A percentile compares a stretch with the other conserved stretches of the same genome.
Evolutionary conservation across 208 protist species (phyloP).

Genomic region (Porcisia hertigi): DNA sequence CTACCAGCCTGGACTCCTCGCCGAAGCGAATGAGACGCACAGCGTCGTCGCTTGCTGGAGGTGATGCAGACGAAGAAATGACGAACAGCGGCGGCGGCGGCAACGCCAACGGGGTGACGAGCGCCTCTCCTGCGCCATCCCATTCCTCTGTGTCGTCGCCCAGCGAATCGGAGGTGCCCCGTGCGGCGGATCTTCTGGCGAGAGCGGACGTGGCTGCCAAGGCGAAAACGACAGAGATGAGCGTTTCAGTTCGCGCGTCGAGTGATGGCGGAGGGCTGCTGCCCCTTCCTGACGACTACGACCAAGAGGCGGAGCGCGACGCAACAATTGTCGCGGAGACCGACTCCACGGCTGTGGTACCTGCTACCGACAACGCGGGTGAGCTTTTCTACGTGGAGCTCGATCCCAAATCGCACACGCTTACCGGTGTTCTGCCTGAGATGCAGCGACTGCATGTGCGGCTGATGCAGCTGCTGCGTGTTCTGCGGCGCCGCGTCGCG

Average conservation of each 20-base stretch:
- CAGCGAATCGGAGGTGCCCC: conserved; percentile 5
- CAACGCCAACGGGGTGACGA: conserved; percentile 26
- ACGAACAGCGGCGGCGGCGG: conserved; percentile 22
- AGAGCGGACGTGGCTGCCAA: not conserved
- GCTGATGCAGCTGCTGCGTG: conserved; percentile 20
- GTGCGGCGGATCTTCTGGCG: conserved; percentile 9
- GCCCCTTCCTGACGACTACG: not conserved
- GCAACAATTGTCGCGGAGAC: conserved; percentile 3
- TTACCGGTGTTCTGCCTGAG: conserved; percentile 32
- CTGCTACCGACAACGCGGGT: conserved; percentile 9
- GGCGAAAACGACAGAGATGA: not conserved
- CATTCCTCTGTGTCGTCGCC: conserved; percentile 18
- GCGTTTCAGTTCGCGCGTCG: not conserved
- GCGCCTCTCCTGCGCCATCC: conserved; percentile 24
- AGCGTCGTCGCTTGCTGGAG: conserved; percentile 15
- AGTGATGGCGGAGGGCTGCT: not conserved
- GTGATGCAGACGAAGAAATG: conserved; percentile 31
- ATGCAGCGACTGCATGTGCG: conserved; percentile 36
- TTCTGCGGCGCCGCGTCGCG: conserved; percentile 20
- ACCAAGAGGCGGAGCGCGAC: conserved; percentile 1
- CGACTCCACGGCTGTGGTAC: not conserved
- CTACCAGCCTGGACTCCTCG: not conserved
- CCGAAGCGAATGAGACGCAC: conserved; percentile 5
- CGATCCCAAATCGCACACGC: conserved; percentile 23
- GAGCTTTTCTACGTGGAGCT: conserved; percentile 37